Percentiles rank a stretch among this genome's conserved stretches.
phyloP scores from a whole-genome alignment of 306 rosid genomes.

The Hylodesmum podocarpum region DNA sequence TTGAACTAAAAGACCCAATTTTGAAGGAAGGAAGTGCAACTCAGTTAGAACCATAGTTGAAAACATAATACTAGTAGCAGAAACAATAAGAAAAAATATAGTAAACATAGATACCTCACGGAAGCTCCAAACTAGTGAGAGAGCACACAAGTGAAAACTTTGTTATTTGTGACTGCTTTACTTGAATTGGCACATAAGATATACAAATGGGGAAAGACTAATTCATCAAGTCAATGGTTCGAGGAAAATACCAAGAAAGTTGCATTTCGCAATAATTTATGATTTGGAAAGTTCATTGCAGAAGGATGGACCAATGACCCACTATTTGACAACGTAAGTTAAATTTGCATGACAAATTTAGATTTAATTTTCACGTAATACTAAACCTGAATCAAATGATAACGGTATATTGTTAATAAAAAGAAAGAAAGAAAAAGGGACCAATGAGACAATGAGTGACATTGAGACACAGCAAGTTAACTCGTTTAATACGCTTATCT shows the following conservation, averaged over 20 bases:
- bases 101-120: slow-evolving; percentile 13
- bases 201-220: slow-evolving; percentile 23
- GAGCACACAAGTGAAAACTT: neutral
- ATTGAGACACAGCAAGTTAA: neutral
- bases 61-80: neutral
- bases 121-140: slow-evolving; percentile 1
- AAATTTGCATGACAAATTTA: no score
- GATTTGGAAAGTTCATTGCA: neutral
- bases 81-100: neutral
- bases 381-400: no score
- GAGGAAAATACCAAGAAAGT: slow-evolving; percentile 23
- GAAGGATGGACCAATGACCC: no score
- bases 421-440: no score
- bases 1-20: neutral
- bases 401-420: no score
- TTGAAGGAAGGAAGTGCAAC: neutral
- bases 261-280: neutral
- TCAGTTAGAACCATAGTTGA: neutral
- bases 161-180: neutral
- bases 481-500: neutral
- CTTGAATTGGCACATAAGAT: neutral
- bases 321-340: no score
- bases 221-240: slow-evolving; percentile 26
- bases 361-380: no score
- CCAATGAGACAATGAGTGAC: neutral